Base-by-base conservation (phyloP, 257 asterid genomes). In the Nicotiana paniculata region DNA sequence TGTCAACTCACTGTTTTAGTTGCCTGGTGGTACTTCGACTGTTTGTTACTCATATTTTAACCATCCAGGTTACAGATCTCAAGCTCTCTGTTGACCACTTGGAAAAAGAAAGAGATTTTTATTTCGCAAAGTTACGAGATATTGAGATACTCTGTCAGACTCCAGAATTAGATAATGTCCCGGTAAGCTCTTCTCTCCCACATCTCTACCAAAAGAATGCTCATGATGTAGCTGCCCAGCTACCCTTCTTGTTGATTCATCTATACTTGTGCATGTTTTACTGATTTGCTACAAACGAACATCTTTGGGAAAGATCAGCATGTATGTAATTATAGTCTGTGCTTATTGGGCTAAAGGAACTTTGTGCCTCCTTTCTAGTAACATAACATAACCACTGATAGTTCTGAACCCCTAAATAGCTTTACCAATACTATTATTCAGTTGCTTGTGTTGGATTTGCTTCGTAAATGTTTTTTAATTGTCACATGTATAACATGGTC, bases 51-150 rank as follows among this genome's bases (percentile, higher is more conserved):
- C 30, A 28, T 21, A 46, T 81, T 82, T 51, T 28, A 51, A 51
- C 43, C 70, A 30, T 88, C 57, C 92, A 95, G 99, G 82, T 88
- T 70, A 83, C 88, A 16, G 97, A 95, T 55, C 94, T 95, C 84
- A 91, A 90, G 90, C 86, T 90, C 48, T 92, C 97, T 7, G 92
- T 90, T 35, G 98, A 95, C 76, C 82, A 82, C 51, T 79, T 95
- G 90, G 99, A 95, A 85, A 95, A 93, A 87, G 99, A 93, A 85
- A 88, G 99, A 77, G 98, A 95, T 91, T 93, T 95, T 81, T 95
- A 95, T 90, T 95, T 93, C 80, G 93, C 90, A 26, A 95, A 92
- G 85, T 79, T 95, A 76, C 89, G 97, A 9, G 97, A 95, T 81
- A 86, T 95, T 30, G 99, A 95, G 88, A 89, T 95, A 53, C 93